Base-by-base conservation (phyloP, 352 stramenopile genomes). In the Phytophthora colocasiae region DNA sequence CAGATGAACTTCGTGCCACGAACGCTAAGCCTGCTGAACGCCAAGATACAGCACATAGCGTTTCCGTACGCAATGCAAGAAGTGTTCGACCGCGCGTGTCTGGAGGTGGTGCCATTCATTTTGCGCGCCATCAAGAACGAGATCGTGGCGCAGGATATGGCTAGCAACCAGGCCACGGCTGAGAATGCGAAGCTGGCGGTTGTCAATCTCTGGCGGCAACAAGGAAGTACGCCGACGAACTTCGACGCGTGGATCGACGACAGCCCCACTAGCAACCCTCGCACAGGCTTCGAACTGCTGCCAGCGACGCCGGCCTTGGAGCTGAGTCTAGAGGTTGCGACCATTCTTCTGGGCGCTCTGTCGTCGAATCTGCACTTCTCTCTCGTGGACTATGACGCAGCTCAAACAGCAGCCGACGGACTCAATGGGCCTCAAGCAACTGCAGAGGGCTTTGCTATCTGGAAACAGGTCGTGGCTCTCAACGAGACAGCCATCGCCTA, bases 191-290 rank as follows among this genome's bases (percentile, higher is more conserved):
- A 90, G 36, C 70, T 80, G 19, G 83, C 68, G 6, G 68, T 83
- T 0, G 70, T 93, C 1, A 74, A 89, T 62, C 71, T 70, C 6
- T 93, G 80, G 80, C 66, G 76, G 8, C 66, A 75, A 34, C 59
- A 63, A 11, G 59, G 62, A 15, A 79, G 74, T 41, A 63, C 67
- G 0, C 50, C 45, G 0, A 88, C 84, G 0, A 62, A 93, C 48
- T 85, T 91, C 6, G 85, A 93, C 46, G 46, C 74, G 22, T 90
- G 82, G 74, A 82, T 93, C 10, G 85, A 90, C 26, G 80, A 89
- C 17, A 66, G 51, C 11, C 85, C 81, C 8, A 89, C 78, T 0
- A 69, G 69, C 0, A 48, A 63, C 14, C 32, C 71, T 22, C 83
- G 83, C 7, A 81, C 71, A 3, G 83, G 85, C 2, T 93, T 93